Conservation (phyloP, 2,329 filamentous ascomycete species). For the Cladosporium phlei region DNA sequence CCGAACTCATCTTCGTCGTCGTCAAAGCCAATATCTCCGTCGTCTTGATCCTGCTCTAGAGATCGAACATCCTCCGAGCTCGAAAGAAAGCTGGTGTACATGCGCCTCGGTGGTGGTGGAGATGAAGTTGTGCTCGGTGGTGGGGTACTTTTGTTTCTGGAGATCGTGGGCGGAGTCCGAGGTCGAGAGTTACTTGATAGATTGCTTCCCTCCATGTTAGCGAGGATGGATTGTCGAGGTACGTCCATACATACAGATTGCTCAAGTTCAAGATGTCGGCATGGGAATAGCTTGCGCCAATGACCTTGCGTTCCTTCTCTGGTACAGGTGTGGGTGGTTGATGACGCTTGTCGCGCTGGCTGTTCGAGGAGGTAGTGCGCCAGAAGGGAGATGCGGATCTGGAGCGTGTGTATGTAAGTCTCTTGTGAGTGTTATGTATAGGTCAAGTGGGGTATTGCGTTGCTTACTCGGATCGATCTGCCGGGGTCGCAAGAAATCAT, state of each 20-base stretch:
- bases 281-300: slow-evolving; percentile 94
- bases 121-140: slow-evolving; percentile 5
- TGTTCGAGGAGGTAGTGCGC: slow-evolving; percentile 54
- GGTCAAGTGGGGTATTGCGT: neutral
- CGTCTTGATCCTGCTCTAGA: slow-evolving; percentile 58
- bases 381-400: slow-evolving; percentile 89
- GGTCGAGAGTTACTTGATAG: slow-evolving; percentile 52
- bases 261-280: slow-evolving; percentile 90
- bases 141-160: slow-evolving; percentile 52
- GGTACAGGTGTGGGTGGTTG: slow-evolving; percentile 48
- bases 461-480: slow-evolving; percentile 35
- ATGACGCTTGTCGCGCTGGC: slow-evolving; percentile 26
- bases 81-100: slow-evolving; percentile 76
- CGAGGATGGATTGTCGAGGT: no score
- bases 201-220: slow-evolving; percentile 12
- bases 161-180: slow-evolving; percentile 63
- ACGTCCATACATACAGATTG: slow-evolving; percentile 56
- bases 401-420: slow-evolving; percentile 13
- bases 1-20: slow-evolving; percentile 95
- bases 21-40: slow-evolving; percentile 73
- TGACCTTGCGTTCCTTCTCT: slow-evolving; percentile 65
- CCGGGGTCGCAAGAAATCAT: slow-evolving; percentile 29
- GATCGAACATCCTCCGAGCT: slow-evolving; percentile 81
- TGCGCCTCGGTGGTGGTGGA: slow-evolving; percentile 53
- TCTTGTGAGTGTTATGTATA: neutral